Evolutionary conservation across 176 grass and related monocot species (phyloP), one percentile per base, ranked within the genome.

Genomic region (Calamus simplicifolius): DNA sequence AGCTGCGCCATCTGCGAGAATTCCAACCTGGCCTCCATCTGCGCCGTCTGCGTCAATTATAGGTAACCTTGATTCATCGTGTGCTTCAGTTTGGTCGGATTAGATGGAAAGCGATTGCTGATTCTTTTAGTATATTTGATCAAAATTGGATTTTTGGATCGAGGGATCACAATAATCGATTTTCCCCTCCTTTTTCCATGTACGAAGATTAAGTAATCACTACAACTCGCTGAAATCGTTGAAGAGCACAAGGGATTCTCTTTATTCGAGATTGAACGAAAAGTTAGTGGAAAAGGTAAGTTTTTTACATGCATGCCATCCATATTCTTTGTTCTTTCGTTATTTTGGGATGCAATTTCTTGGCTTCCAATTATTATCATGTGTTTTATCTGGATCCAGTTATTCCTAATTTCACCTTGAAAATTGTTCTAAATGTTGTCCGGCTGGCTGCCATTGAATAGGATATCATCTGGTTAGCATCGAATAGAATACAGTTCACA

Each of bases 1-100:
- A 65, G 18, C 70, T 98, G 88, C 70, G 58, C 81, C 18, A 62
- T 98, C 61, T 98, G 88, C 81, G 93, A 98, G 79, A 77, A 64
- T 28, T 76, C 81, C 70, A 89, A 92, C 70, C 93, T 92, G 18
- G 79, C 79, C n/a, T 98, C 93, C 51, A 85, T 81, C 58, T 98
- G 93, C 63, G 53, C 93, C 18, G 30, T 52, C 3, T 98, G 93
- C 73, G 88, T 92, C 53, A 98, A 92, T 66, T 66, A 69, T 27
- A 85, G 81, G 93, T 89, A 61, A 26, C 1, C 2, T 16, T 10
- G 16, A 19, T 62, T 13, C 10, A 19, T 61, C 16, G 8, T 16
- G 2, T n/a, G 49, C 12, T 51, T 4, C 48, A 56, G 19, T 38
- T 60, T 59, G 25, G 21, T 16, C 61, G 23, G 49, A 54, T 18